Evolutionary conservation across 73 alveolate genomes (phyloP), one percentile per base, ranked within the genome.

Genomic region (Symbiodinium natans): DNA sequence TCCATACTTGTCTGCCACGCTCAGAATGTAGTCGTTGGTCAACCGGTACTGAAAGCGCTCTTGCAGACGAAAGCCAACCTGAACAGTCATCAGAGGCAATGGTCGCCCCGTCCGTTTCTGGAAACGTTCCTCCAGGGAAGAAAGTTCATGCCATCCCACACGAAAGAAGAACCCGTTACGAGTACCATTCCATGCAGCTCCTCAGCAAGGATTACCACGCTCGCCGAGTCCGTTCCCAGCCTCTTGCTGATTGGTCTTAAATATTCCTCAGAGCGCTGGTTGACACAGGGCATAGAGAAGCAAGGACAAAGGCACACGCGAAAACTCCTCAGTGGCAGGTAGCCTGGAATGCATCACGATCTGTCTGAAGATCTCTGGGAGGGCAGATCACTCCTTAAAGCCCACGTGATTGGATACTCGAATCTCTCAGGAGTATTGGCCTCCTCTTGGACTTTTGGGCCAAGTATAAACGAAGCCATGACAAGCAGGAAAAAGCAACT

Each of bases 91-190:
- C 77, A 63, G 25, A 15, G 77, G 77, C 31, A 63, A 27, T 1
- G 77, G 77, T 63, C 77, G 77, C 77, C 77, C 77, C 36, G 77
- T 63, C 77, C 77, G 77, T 27, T 63, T 63, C 31, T 63, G 77
- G 77, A 63, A 63, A 34, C 77, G 77, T 27, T 63, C 77, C 77
- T 63, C 1, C 34, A 63, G 77, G 34, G 15, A 2, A 11, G 31
- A 63, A 0, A 23, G 15, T 63, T 31, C 77, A 63, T 21, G 25
- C 6, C 77, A 19, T 27, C 38, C 11, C 77, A n/a, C n/a, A n/a
- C n/a, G n/a, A n/a, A n/a, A n/a, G n/a, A n/a, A n/a, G n/a, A n/a
- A n/a, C n/a, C n/a, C n/a, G n/a, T n/a, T n/a, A n/a, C n/a, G n/a
- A n/a, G n/a, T 21, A 63, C 6, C 77, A 19, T 27, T 5, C 11